Conservation (phyloP, 805 yeast species). For the Pichia cabralensis region DNA sequence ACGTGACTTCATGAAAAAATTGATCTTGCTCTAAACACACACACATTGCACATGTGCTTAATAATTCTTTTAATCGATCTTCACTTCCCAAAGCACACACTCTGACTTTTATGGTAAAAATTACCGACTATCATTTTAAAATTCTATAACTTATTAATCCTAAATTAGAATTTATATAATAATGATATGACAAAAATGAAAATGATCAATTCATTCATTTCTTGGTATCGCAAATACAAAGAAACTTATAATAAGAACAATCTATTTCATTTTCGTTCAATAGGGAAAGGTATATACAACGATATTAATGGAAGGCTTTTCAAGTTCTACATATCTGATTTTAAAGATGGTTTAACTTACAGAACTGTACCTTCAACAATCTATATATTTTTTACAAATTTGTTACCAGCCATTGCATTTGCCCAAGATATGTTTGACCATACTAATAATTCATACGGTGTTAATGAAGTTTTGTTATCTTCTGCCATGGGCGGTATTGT, state of each 20-base stretch:
- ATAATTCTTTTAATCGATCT: no score
- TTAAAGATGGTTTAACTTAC: conserved; percentile 76
- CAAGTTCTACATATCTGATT: conserved; percentile 70
- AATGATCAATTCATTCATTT: not conserved
- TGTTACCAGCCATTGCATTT: conserved; percentile 90
- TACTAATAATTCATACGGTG: conserved; percentile 79
- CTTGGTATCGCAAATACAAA: conserved; percentile 1
- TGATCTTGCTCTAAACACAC: no score
- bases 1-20: no score
- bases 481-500: conserved; percentile 84
- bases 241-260: conserved; percentile 10
- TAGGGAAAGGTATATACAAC: conserved; percentile 41
- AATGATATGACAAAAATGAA: not conserved
- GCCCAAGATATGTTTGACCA: conserved; percentile 96
- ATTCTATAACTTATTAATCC: no score
- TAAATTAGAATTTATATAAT: no score
- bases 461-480: conserved; percentile 77
- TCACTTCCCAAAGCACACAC: no score
- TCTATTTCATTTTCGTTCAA: conserved; percentile 16
- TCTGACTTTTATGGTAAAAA: no score
- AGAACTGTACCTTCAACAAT: conserved; percentile 79
- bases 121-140: no score
- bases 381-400: conserved; percentile 79
- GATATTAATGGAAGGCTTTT: conserved; percentile 39
- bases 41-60: no score